Conservation (phyloP, 257 asterid species). For the Gentiana macrophylla region DNA sequence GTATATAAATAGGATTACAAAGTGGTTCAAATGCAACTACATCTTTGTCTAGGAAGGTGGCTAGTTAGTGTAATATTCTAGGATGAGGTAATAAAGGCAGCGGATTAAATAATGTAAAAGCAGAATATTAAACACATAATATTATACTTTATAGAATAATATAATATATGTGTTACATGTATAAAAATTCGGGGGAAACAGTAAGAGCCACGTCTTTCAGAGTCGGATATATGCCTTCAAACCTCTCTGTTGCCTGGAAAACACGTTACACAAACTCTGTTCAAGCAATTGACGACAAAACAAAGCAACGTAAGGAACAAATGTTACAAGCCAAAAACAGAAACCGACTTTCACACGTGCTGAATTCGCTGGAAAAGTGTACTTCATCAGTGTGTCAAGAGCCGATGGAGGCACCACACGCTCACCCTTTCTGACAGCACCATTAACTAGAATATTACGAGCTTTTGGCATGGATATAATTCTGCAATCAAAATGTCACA, state of each 20-base stretch:
- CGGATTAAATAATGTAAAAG: too few relatives aligned
- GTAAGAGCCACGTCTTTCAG: conserved; percentile 25
- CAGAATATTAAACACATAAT: too few relatives aligned
- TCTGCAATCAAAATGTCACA: neutral
- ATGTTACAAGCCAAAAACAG: neutral
- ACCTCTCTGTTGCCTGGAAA: conserved; percentile 21
- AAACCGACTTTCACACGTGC: conserved; percentile 3
- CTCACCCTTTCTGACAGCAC: conserved; percentile 14
- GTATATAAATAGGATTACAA: too few relatives aligned
- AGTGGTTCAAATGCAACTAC: too few relatives aligned
- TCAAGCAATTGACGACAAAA: too few relatives aligned
- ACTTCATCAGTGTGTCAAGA: conserved; percentile 9
- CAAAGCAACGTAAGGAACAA: neutral
- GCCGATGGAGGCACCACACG: conserved; percentile 10
- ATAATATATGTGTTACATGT: too few relatives aligned
- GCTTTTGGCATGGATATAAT: conserved; percentile 10
- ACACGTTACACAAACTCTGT: neutral
- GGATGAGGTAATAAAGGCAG: too few relatives aligned
- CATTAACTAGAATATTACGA: conserved; percentile 7
- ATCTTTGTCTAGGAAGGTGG: too few relatives aligned
- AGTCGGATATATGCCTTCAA: conserved; percentile 18
- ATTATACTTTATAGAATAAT: too few relatives aligned
- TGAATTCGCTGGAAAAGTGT: conserved; percentile 5
- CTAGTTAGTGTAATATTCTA: too few relatives aligned
- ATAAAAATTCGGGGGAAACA: conserved; percentile 5